Base-by-base conservation (phyloP, 352 stramenopile species). In the Pythium volutum region DNA sequence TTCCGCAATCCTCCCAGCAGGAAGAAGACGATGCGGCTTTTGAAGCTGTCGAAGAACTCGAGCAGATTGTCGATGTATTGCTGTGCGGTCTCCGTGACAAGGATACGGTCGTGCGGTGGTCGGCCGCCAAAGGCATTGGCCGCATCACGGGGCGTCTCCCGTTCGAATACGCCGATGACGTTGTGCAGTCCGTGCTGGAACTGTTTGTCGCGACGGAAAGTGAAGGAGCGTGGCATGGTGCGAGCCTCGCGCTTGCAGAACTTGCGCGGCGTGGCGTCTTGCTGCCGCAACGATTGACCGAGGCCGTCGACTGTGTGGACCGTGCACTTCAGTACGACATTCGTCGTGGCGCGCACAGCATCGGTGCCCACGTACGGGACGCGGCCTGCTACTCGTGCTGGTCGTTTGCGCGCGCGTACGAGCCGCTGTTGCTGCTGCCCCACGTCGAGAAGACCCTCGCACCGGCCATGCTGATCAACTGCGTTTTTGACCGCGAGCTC, bases 101-200 rank as follows among this genome's bases (percentile, higher is more conserved):
- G 50, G 93, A 98, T 72, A 99, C 97, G 1, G 87, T 98, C 15
- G 97, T 99, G 45, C 85, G 97, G n/a, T 99, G 97, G 97, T 99
- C 95, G 2, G 95, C 96, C 23, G 97, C 97, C n/a, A 99, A 99
- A 68, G 97, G 97, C 15, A 93, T 99, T 47, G 97, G 97, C 9
- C 85, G 97, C 8, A 89, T 99, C 56, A 98, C 96, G 3, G 91
- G 96, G 29, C 84, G 97, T 1, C 74, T 99, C 15, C 94, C 96
- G 2, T 91, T 90, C 45, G 79, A 93, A 36, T 98, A 98, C 68
- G 97, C 93, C 0, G 95, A 99, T 51, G 97, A 99, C 70, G 96
- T 99, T 20, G 88, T 99, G 0, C 89, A 97, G 70, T 96, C 93
- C 9, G 87, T 99, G 12, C 62, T 99, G 15, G 82, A 97, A 58